Evolutionary conservation across 2,329 filamentous ascomycete species (phyloP), one percentile per base, ranked within the genome.

Genomic region (Elsinoe fawcettii): DNA sequence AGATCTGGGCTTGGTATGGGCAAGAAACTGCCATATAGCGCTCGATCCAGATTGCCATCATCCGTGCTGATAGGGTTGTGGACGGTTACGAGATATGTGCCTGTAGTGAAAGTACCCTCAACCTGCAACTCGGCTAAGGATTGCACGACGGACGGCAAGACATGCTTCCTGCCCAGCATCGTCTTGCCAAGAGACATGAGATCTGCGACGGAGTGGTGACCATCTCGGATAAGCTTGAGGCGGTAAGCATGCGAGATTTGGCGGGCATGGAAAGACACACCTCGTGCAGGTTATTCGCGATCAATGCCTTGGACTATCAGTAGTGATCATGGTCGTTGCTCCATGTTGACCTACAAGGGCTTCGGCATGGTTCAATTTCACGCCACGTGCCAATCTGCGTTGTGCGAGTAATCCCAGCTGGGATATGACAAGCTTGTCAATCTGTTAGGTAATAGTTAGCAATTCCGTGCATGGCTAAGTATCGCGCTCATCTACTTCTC

Each of bases 401-500:
- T 97, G 92, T 56, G 92, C 92, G 51, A 96, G 80, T 63, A 87
- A 80, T 65, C 92, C 92, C 60, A 95, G 77, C 73, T 96, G 90
- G 56, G 90, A 88, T 69, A 95, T 92, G 70, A 87, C 81, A 73
- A 97, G 88, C 83, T 97, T 97, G 79, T 97, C 92, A 68, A 97
- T 80, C 92, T 97, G 59, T 51, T 22, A 11, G 44, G 55, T 32
- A 20, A 12, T 41, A 20, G 23, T 53, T 51, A 59, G 59, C 49
- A 57, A 51, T 37, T 3, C 8, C 2, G 12, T 37, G 11, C 6
- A 25, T 18, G 30, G 34, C 12, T 30, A 49, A 46, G 23, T 8
- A 30, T 41, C 5, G 20, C 20, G 39, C 23, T 62, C 16, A n/a
- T 27, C 18, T 23, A 70, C 69, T 64, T 71, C 69, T 61, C 65